phyloP scores from a whole-genome alignment of 768 basidiomycete species.

The Xerocomus spinulosus region DNA sequence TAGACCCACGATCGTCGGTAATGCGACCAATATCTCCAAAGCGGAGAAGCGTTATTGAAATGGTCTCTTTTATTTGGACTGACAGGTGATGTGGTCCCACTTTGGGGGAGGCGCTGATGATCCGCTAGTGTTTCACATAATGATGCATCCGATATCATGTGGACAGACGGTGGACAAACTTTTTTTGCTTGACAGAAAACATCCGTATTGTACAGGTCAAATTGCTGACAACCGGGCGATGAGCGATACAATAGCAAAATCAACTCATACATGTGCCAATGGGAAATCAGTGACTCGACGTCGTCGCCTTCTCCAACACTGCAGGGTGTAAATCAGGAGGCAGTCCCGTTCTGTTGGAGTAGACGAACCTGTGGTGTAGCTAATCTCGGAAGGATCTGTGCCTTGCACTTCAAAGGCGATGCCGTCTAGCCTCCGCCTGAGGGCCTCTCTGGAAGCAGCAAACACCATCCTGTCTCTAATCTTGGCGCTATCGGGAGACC shows the following conservation, averaged over 20 bases:
- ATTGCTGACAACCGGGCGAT: neutral
- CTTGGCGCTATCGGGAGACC: conserved; percentile 83
- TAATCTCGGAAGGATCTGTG: conserved; percentile 72
- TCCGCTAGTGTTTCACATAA: neutral
- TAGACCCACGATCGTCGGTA: conserved; percentile 25
- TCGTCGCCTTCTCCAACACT: conserved; percentile 21
- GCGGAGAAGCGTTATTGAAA: neutral
- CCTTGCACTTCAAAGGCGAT: conserved; percentile 82
- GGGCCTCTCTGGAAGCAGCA: conserved; percentile 80
- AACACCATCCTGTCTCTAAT: conserved; percentile 92
- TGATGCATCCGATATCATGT: conserved; percentile 5
- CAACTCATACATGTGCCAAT: neutral
- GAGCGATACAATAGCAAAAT: neutral
- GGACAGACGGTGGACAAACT: neutral
- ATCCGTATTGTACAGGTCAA: neutral
- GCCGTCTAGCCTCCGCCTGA: conserved; percentile 70
- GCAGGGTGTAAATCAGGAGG: too few relatives aligned
- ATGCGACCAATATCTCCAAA: conserved; percentile 4
- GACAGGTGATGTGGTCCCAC: conserved; percentile 1
- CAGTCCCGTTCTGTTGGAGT: too few relatives aligned
- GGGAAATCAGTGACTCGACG: conserved; percentile 12
- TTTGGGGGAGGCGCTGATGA: neutral
- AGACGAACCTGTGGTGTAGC: conserved; percentile 61
- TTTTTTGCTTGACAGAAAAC: neutral
- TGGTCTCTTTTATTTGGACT: neutral